Conservation (phyloP, 176 grass and related monocot genomes). For the Poa annua region DNA sequence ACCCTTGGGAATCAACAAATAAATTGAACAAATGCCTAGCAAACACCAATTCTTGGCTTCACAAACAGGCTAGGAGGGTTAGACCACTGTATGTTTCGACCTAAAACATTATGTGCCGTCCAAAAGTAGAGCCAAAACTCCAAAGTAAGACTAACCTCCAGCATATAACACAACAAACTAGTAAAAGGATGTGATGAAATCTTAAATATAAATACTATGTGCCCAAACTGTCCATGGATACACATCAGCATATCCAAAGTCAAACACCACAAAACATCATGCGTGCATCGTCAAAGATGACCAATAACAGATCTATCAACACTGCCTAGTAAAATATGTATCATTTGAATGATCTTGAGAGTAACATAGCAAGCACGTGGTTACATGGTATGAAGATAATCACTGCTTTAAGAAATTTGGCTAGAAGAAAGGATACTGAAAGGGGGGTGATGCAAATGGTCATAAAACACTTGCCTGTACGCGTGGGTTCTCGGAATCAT, state of each 20-base stretch:
- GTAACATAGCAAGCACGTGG: background rate
- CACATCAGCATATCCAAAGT: background rate
- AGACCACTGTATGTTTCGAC: constrained; percentile 8
- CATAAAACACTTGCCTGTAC: constrained; percentile 72
- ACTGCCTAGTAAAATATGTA: background rate
- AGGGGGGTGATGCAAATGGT: constrained; percentile 6
- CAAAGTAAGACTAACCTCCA: background rate
- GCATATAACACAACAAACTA: background rate
- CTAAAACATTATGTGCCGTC: background rate
- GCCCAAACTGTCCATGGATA: background rate
- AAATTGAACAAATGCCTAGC: constrained; percentile 4
- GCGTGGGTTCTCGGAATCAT: constrained; percentile 94
- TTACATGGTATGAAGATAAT: constrained; percentile 9
- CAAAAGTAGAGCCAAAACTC: background rate
- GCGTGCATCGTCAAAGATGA: background rate
- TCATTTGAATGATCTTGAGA: background rate
- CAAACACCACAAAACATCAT: background rate
- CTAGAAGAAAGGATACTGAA: background rate
- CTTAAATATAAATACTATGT: background rate
- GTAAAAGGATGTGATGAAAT: background rate
- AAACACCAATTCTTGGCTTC: background rate
- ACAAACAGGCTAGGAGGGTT: background rate
- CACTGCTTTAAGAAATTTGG: constrained; percentile 21
- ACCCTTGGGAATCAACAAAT: background rate
- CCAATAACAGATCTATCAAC: background rate